A percentile compares a stretch with the other conserved stretches of the same genome.
Evolutionary conservation across 352 stramenopile species (phyloP).

Genomic region (Phytophthora meadii): DNA sequence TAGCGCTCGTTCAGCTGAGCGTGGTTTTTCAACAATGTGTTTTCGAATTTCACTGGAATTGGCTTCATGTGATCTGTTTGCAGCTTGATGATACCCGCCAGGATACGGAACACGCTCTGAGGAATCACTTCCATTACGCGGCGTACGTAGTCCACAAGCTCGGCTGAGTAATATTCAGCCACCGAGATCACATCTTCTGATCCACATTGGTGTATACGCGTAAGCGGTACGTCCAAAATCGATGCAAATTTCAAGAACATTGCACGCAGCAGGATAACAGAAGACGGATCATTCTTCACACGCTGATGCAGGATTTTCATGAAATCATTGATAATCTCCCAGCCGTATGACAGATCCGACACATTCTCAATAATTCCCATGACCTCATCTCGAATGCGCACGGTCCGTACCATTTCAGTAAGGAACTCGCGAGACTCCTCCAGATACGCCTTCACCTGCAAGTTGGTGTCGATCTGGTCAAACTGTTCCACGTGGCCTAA

Average conservation of each 20-base stretch:
- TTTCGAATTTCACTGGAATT: slow-evolving; percentile 94
- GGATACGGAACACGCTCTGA: slow-evolving; percentile 94
- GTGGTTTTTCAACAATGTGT: slow-evolving; percentile 92
- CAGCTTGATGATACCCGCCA: slow-evolving; percentile 94
- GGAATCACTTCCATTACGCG: slow-evolving; percentile 96
- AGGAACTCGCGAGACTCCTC: slow-evolving; percentile 93
- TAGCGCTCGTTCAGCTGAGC: slow-evolving; percentile 93
- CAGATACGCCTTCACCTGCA: slow-evolving; percentile 96
- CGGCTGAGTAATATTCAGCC: slow-evolving; percentile 94
- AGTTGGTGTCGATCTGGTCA: slow-evolving; percentile 95
- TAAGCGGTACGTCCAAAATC: slow-evolving; percentile 94
- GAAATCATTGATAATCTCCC: slow-evolving; percentile 96
- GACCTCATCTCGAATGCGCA: slow-evolving; percentile 93
- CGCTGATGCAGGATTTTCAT: slow-evolving; percentile 94
- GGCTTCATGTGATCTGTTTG: slow-evolving; percentile 92
- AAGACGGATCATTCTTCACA: slow-evolving; percentile 93
- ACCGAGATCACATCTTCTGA: slow-evolving; percentile 94
- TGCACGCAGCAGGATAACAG: slow-evolving; percentile 92
- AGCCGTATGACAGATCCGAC: slow-evolving; percentile 95
- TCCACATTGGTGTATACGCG: slow-evolving; percentile 92
- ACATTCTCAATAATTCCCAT: slow-evolving; percentile 94
- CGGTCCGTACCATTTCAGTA: slow-evolving; percentile 95
- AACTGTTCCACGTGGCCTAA: slow-evolving; percentile 96
- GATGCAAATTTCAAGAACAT: slow-evolving; percentile 96
- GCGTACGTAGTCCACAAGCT: slow-evolving; percentile 95